phyloP scores from a whole-genome alignment of 257 asterid species.

The Lycium barbarum region DNA sequence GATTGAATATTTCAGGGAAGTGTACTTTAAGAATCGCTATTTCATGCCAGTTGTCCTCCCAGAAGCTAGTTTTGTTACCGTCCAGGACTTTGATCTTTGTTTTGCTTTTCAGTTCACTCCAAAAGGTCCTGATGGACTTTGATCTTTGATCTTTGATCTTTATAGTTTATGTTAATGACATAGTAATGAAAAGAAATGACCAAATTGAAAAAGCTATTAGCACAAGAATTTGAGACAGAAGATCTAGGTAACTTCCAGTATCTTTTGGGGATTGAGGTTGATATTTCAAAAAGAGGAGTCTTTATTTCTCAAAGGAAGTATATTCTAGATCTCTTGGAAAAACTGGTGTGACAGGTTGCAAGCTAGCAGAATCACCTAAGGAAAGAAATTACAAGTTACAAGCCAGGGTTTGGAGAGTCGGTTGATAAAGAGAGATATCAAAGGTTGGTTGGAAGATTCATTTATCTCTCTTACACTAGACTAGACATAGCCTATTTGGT shows the following conservation, averaged over 20 bases:
- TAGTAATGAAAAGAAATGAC: background rate
- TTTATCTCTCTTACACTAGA: background rate
- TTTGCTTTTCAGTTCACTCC: too few relatives aligned
- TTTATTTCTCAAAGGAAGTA: background rate
- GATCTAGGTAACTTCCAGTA: background rate
- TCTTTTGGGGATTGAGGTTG: background rate
- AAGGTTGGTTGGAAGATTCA: constrained; percentile 5
- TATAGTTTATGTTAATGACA: background rate
- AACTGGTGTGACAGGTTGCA: background rate
- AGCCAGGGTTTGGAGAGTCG: background rate
- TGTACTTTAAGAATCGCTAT: too few relatives aligned
- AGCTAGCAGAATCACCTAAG: background rate
- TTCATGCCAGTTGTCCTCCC: too few relatives aligned
- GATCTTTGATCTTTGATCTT: too few relatives aligned
- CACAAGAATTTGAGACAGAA: background rate
- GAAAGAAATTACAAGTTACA: constrained; percentile 5
- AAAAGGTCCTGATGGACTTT: too few relatives aligned
- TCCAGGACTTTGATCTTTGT: too few relatives aligned
- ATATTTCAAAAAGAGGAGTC: background rate
- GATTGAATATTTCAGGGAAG: too few relatives aligned
- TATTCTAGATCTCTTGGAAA: background rate
- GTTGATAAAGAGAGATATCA: constrained; percentile 7
- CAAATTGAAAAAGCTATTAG: background rate
- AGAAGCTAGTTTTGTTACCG: too few relatives aligned
- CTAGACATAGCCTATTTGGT: background rate